A percentile compares a stretch with the other conserved stretches of the same genome.
Conservation (phyloP, 1,284 basidiomycete genomes). For the Trichosporon faecale region DNA sequence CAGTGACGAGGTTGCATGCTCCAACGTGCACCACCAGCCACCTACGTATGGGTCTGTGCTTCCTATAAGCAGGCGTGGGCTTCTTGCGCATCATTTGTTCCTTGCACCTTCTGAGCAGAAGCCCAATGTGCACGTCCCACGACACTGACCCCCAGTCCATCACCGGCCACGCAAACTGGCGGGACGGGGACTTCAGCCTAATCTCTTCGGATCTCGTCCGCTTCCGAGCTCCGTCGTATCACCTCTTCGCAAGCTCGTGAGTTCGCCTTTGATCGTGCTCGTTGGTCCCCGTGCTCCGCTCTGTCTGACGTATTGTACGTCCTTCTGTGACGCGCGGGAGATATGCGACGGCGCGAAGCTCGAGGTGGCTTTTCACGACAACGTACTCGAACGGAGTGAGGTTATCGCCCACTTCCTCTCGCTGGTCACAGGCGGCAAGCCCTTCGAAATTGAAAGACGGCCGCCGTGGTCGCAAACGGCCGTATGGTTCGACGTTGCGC, state of each 20-base stretch:
- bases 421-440: too few species aligned
- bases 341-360: neutral
- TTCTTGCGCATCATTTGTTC: neutral
- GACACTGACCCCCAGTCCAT: neutral
- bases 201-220: neutral
- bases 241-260: neutral
- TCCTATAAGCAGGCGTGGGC: neutral
- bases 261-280: neutral
- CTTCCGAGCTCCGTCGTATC: neutral
- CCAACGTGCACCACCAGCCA: neutral
- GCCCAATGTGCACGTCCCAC: neutral
- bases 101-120: neutral
- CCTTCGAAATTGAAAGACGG: too few species aligned
- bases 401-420: too few species aligned
- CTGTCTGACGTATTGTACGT: neutral
- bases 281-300: neutral
- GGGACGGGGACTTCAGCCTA: neutral
- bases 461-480: too few species aligned
- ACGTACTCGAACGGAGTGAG: too few species aligned
- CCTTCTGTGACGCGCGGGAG: neutral
- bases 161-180: neutral
- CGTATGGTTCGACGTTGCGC: too few species aligned
- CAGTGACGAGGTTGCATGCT: neutral
- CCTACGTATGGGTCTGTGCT: neutral
- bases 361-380: neutral